phyloP scores from a whole-genome alignment of 2,329 filamentous ascomycete species.

The Penicillium griseofulvum region DNA sequence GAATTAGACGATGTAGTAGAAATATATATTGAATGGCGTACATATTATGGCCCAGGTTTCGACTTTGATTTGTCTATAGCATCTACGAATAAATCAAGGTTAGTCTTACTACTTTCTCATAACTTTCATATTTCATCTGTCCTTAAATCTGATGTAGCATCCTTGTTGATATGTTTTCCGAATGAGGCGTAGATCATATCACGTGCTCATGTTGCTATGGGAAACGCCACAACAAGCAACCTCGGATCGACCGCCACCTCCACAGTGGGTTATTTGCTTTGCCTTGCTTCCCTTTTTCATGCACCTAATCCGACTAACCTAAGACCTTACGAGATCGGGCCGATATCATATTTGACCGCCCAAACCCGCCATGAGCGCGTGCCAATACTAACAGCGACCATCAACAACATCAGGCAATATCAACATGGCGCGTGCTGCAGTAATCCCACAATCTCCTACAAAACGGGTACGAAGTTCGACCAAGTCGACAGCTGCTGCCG shows the following conservation, averaged over 20 bases:
- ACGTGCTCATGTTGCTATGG: constrained; percentile 15
- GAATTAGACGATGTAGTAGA: not conserved
- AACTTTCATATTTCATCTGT: not conserved
- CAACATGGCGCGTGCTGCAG: constrained; percentile 25
- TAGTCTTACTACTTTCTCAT: too few relatives aligned
- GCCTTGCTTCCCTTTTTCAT: constrained; percentile 9
- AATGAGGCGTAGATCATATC: not conserved
- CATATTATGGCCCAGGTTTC: not conserved
- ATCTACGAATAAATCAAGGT: too few relatives aligned
- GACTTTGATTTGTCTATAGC: not conserved
- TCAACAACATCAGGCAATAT: constrained; percentile 1
- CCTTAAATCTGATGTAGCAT: not conserved
- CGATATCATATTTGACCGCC: constrained; percentile 5
- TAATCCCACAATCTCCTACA: constrained; percentile 21
- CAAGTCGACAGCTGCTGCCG: constrained; percentile 15
- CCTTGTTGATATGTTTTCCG: not conserved
- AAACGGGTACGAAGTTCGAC: constrained; percentile 20
- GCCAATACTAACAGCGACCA: constrained; percentile 2
- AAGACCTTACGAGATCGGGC: not conserved
- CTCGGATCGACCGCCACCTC: constrained; percentile 9
- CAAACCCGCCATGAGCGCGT: constrained; percentile 18
- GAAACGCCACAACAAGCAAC: constrained; percentile 19
- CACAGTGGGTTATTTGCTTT: constrained; percentile 9
- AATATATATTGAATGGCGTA: not conserved
- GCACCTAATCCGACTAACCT: constrained; percentile 9